Evolutionary conservation across 257 asterid genomes (phyloP), one percentile per base, ranked within the genome.

Genomic region (Leonotis leonurus): DNA sequence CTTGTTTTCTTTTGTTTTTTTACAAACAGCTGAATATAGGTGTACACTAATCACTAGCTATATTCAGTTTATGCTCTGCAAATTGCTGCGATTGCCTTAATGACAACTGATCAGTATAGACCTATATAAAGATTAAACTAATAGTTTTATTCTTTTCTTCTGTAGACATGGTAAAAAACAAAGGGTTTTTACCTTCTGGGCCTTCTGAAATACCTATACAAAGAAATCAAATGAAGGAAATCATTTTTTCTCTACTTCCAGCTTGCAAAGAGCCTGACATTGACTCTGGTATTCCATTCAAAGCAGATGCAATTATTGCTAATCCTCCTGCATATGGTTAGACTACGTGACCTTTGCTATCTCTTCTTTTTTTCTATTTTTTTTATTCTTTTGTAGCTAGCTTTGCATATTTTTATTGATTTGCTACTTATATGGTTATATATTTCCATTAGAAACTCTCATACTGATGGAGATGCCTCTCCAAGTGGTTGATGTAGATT

Each of bases 131-230:
- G 41, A 35, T 26, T 51, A 27, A 26, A 24, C 59, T 18, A 9
- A 49, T 40, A 36, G 7, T 10, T 26, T 52, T 68, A 73, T 73
- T n/a, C 14, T 62, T 27, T 25, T 72, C 56, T 71, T 51, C 56
- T 65, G 72, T 80, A 92, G 97, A 89, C 73, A 92, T 92, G 97
- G 99, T 92, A 27, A 92, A 92, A 73, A 92, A 92, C 84, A 92
- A 92, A 78, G 99, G 99, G 14, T 89, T 92, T 70, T 79, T 92
- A 82, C 99, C 99, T 60, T 89, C 99, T 14, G 97, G 95, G 61
- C 99, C 97, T 60, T 92, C 97, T 65, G 99, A 92, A 79, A 86
- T 92, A 75, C 93, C 96, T 8, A 54, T 74, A 44, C 96, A 89
- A 62, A 73, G 96, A 73, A 89, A 80, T 46, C 99, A 92, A 76